Percentiles rank a stretch among this genome's conserved stretches.
Evolutionary conservation across 2,329 filamentous ascomycete species (phyloP).

Genomic region (Arthrobotrys pseudoclavata): DNA sequence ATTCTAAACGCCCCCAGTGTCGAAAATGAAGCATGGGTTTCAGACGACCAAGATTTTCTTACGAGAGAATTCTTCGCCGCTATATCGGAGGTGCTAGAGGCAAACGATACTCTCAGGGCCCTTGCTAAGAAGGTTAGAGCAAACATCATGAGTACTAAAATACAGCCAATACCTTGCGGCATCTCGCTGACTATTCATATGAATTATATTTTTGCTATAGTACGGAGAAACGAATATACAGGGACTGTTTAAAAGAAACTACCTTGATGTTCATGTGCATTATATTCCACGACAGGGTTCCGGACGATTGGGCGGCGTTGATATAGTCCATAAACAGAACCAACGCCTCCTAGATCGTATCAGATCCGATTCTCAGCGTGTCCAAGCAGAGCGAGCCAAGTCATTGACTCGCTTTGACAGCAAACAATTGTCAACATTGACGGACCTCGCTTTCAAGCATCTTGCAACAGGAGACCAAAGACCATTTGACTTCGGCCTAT

Average conservation of each 20-base stretch:
- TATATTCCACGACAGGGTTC: constrained; percentile 2
- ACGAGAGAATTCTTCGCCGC: not conserved
- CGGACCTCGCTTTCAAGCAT: constrained; percentile 24
- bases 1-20: constrained; percentile 11
- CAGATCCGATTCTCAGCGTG: not conserved
- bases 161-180: not conserved
- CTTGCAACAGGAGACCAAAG: not conserved
- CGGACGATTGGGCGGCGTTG: not conserved
- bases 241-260: constrained; percentile 21
- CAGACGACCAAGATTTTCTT: not conserved
- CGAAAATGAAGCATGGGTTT: not conserved
- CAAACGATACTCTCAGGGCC: not conserved
- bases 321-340: constrained; percentile 5
- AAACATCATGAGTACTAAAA: not conserved
- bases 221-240: not conserved
- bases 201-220: not conserved
- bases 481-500: constrained; percentile 25
- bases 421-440: not conserved
- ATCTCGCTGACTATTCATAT: no score
- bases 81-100: not conserved
- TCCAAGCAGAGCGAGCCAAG: not conserved
- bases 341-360: not conserved
- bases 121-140: not conserved
- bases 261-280: constrained; percentile 28
- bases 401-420: constrained; percentile 10